These are phyloP conservation scores for Vicia sativa DNA, from an alignment of 306 rosid species.

Conservation along the genomic window DNA sequence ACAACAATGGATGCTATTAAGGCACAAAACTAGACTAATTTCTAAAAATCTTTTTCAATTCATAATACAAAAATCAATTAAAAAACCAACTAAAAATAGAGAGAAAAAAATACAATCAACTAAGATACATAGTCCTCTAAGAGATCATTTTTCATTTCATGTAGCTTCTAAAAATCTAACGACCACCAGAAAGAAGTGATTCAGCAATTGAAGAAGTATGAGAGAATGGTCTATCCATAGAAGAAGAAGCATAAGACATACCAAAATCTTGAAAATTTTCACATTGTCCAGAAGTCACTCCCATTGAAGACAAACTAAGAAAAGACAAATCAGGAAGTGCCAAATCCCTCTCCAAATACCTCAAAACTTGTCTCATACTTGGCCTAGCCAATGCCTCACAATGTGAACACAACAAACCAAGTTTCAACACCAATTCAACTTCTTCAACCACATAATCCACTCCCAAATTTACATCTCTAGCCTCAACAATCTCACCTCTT, in stretches of 20 bases:
- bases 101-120: not conserved
- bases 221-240: constrained; percentile 38
- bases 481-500: constrained; percentile 51
- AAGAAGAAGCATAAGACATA: constrained; percentile 47
- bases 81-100: not conserved
- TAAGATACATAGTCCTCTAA: not conserved
- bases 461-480: constrained; percentile 55
- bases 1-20: no score
- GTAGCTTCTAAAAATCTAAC: constrained; percentile 33
- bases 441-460: constrained; percentile 42
- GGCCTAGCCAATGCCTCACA: constrained; percentile 55
- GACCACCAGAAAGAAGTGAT: constrained; percentile 57
- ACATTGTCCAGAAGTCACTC: constrained; percentile 35
- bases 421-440: constrained; percentile 56
- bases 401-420: constrained; percentile 64
- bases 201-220: constrained; percentile 45
- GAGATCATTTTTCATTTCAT: not conserved
- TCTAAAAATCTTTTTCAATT: no score
- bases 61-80: not conserved
- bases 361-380: constrained; percentile 59
- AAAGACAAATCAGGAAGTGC: constrained; percentile 39
- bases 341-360: constrained; percentile 50
- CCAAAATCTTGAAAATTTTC: constrained; percentile 44
- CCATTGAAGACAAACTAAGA: constrained; percentile 42
- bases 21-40: no score